Percentiles rank a stretch among this genome's conserved stretches.
Evolutionary conservation across 106 monocot species (phyloP).

Genomic region (Amphibolis antarctica): DNA sequence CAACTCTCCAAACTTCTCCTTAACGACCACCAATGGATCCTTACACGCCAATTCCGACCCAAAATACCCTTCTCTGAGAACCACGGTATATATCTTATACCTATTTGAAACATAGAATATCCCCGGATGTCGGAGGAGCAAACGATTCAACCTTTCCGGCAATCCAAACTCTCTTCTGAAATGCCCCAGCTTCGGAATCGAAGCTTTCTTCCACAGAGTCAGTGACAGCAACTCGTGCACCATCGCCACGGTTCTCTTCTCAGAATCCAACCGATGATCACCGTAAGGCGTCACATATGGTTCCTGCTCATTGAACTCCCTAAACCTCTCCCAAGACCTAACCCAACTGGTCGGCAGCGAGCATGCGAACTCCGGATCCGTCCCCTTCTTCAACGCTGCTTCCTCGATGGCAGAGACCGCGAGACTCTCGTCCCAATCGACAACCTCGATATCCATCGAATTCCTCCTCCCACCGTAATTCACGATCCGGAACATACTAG

Average conservation of each 20-base stretch:
- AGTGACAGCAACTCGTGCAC: constrained; percentile 80
- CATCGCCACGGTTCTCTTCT: constrained; percentile 57
- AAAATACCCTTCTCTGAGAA: constrained; percentile 72
- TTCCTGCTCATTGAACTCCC: constrained; percentile 45
- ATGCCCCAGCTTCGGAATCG: constrained; percentile 73
- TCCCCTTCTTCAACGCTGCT: constrained; percentile 6
- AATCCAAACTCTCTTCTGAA: constrained; percentile 76
- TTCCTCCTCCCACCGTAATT: constrained; percentile 31
- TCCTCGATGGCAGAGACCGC: constrained; percentile 52
- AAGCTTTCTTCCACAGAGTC: constrained; percentile 85
- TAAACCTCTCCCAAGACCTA: constrained; percentile 37
- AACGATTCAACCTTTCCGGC: constrained; percentile 38
- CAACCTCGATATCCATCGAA: constrained; percentile 79
- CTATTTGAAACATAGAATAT: constrained; percentile 91
- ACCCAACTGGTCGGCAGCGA: constrained; percentile 53
- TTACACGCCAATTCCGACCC: constrained; percentile 65
- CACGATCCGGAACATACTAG: constrained; percentile 48
- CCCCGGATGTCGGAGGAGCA: constrained; percentile 76
- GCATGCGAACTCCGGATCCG: constrained; percentile 39
- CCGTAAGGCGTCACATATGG: constrained; percentile 68
- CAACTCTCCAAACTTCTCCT: constrained; percentile 83
- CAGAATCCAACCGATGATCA: constrained; percentile 8
- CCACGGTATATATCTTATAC: constrained; percentile 82
- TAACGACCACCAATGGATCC: constrained; percentile 77
- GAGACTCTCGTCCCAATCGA: constrained; percentile 42